Conservation (phyloP, 805 yeast species). For the Hanseniaspora vineae region DNA sequence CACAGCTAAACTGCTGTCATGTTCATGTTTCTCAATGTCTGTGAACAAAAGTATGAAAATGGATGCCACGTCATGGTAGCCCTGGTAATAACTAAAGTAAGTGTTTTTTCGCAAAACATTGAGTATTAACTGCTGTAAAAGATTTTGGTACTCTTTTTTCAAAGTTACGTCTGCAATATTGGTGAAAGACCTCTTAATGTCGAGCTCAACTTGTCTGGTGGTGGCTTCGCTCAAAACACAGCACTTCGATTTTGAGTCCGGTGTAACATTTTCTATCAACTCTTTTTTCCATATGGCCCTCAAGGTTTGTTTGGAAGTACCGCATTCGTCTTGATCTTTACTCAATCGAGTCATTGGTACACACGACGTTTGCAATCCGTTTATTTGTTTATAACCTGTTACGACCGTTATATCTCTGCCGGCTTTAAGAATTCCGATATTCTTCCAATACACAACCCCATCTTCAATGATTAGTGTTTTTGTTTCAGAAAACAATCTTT, state of each 20-base stretch:
- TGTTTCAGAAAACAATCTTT: no score
- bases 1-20: slow-evolving; percentile 2
- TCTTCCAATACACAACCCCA: no score
- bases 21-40: background rate
- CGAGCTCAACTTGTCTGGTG: slow-evolving; percentile 56
- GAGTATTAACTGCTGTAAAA: slow-evolving; percentile 29
- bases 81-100: slow-evolving; percentile 69
- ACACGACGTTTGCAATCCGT: no score
- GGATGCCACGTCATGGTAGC: slow-evolving; percentile 79
- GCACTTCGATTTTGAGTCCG: background rate
- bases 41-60: slow-evolving; percentile 44
- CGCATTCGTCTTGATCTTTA: no score
- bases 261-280: background rate
- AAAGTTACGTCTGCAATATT: slow-evolving; percentile 11
- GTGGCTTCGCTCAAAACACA: background rate
- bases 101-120: slow-evolving; percentile 50
- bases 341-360: no score
- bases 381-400: no score
- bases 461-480: no score
- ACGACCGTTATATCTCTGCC: no score
- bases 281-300: background rate
- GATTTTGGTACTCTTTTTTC: slow-evolving; percentile 11
- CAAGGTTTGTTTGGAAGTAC: background rate
- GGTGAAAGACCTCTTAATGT: slow-evolving; percentile 60
- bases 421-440: no score